Percentiles rank a stretch among this genome's conserved stretches.
phyloP scores from a whole-genome alignment of 371 early-diverging fungal species.

The Syncephalastrum sp. region DNA sequence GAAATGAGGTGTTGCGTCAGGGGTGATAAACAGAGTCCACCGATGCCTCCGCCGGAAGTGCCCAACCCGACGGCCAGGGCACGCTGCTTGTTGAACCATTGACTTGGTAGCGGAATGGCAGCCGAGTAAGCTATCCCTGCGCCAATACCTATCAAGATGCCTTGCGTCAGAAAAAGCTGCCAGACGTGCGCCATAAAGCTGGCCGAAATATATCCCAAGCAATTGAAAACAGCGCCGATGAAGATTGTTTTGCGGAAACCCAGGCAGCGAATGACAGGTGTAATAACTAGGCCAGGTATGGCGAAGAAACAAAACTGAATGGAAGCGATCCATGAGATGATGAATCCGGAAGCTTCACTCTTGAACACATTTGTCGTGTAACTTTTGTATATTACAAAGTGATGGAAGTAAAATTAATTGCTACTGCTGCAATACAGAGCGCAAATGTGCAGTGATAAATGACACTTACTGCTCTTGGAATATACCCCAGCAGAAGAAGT shows the following conservation, averaged over 20 bases:
- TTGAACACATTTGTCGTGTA: no score
- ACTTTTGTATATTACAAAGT: no score
- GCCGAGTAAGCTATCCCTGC: slow-evolving; percentile 17
- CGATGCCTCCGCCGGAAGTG: slow-evolving; percentile 70
- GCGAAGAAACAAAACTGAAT: no score
- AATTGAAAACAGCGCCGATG: slow-evolving; percentile 36
- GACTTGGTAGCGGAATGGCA: slow-evolving; percentile 38
- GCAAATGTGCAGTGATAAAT: no score
- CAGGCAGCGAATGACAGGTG: slow-evolving; percentile 50
- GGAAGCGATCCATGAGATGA: no score
- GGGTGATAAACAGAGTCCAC: slow-evolving; percentile 67
- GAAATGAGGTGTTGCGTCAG: slow-evolving; percentile 53
- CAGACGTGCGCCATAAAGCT: slow-evolving; percentile 40
- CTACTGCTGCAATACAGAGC: no score
- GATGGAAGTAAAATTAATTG: no score
- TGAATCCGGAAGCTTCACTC: no score
- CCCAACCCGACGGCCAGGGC: slow-evolving; percentile 52
- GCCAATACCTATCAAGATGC: no score
- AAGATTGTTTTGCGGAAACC: slow-evolving; percentile 52
- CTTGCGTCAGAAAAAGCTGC: slow-evolving; percentile 49
- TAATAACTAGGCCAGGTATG: slow-evolving; percentile 31
- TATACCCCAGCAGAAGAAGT: slow-evolving; percentile 20
- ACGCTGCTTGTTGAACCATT: slow-evolving; percentile 45
- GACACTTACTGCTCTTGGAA: slow-evolving; percentile 16
- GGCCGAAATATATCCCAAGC: slow-evolving; percentile 33